A percentile compares a stretch with the other conserved stretches of the same genome.
phyloP scores from a whole-genome alignment of 2,329 filamentous ascomycete species.

The Ophiostoma piceae region DNA sequence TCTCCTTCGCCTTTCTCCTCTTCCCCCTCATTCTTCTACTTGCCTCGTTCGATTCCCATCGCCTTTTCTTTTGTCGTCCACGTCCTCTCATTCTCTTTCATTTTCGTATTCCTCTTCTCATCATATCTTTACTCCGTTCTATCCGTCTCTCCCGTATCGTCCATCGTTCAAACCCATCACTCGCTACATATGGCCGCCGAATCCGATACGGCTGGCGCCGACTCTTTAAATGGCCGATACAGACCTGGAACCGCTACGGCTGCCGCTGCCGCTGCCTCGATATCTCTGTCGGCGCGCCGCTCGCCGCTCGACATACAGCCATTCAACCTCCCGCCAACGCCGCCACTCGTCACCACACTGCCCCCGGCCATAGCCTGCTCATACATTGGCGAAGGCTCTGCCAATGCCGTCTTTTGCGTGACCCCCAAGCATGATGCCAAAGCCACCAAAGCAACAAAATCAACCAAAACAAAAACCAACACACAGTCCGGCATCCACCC shows the following conservation, averaged over 20 bases:
- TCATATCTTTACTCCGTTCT: not conserved
- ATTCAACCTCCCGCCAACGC: slow-evolving; percentile 6
- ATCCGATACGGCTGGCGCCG: slow-evolving; percentile 19
- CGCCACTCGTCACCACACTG: slow-evolving; percentile 23
- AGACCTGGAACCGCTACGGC: not conserved
- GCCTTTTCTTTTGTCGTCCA: slow-evolving; percentile 4
- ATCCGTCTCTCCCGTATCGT: not conserved
- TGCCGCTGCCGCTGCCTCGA: not conserved
- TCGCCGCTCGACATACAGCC: not conserved
- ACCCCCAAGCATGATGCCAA: not conserved
- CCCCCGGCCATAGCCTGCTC: slow-evolving; percentile 32
- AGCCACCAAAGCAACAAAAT: not conserved
- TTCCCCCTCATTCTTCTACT: slow-evolving; percentile 3
- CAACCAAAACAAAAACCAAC: not conserved
- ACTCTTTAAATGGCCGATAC: slow-evolving; percentile 19
- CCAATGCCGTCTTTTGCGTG: slow-evolving; percentile 63
- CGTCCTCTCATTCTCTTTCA: not conserved
- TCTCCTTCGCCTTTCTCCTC: not conserved
- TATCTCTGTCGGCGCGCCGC: slow-evolving; percentile 6
- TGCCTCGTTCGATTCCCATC: not conserved
- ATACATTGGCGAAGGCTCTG: slow-evolving; percentile 61
- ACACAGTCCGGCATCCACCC: not conserved
- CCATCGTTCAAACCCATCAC: not conserved
- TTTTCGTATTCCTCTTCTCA: no score
- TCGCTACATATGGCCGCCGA: slow-evolving; percentile 22